Evolutionary conservation across 78 protist species (phyloP), one percentile per base, ranked within the genome.

Genomic region (Acrasis kona): DNA sequence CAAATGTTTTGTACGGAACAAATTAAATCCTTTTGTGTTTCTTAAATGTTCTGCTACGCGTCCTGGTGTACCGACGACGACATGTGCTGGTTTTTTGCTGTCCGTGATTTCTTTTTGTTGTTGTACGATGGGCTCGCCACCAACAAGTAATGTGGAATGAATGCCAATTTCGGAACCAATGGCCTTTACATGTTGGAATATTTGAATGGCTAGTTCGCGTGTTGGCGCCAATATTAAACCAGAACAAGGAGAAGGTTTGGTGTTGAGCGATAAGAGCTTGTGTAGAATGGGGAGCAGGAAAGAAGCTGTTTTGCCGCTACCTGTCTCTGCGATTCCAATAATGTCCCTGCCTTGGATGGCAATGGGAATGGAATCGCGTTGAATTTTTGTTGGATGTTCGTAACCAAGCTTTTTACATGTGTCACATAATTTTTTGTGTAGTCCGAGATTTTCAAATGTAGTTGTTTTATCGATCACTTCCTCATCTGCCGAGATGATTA

Each of bases 41-140:
- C 90, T 75, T 30, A 96, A 58, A 77, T 95, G 98, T 39, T 90
- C 95, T 8, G 77, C 67, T 3, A 96, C 58, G 9, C 98, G 82
- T 9, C 99, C 99, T 0, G 99, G 99, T 9, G 99, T 96, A 6
- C 92, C 98, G 10, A 97, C 90, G 2, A 98, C 10, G 1, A 96
- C 72, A 85, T 98, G 99, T 32, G 99, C 99, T n/a, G n/a, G n/a
- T n/a, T n/a, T n/a, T 57, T 72, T 70, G 73, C 84, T 90, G 10
- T 91, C 82, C 10, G 95, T 77, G 41, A 67, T 67, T 50, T 80
- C 64, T 3, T 89, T 67, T 7, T 95, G 71, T 69, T 97, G 99
- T 37, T 31, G 0, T 82, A 67, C 37, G 67, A 67, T 69, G 66
- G 57, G 6, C 7, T 84, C 41, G 2, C 93, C 93, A 2, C 95